phyloP scores from a whole-genome alignment of 257 asterid species.

The Solanum piurae region DNA sequence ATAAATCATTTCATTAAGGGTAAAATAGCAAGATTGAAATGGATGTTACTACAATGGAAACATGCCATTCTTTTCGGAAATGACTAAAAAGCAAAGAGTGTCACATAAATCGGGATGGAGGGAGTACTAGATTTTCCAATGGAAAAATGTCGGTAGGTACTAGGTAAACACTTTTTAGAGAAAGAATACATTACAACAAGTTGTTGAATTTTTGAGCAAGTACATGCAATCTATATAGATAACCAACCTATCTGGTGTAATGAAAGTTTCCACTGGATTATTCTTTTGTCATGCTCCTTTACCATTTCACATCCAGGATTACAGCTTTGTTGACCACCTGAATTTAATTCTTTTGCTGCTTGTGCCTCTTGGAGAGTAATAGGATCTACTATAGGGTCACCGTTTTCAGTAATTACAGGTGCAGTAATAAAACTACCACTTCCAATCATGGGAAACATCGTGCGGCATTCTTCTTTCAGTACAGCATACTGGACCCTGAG shows the following conservation, averaged over 20 bases:
- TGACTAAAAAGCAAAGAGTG: neutral
- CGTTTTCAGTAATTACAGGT: slow-evolving; percentile 78
- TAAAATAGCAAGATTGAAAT: neutral
- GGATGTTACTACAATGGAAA: neutral
- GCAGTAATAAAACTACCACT: slow-evolving; percentile 85
- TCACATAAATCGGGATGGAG: neutral
- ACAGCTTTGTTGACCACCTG: slow-evolving; percentile 12
- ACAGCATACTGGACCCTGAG: slow-evolving; percentile 64
- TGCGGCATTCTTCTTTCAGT: slow-evolving; percentile 70
- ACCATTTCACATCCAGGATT: slow-evolving; percentile 15
- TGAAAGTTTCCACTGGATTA: slow-evolving; percentile 82
- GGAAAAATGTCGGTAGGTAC: neutral
- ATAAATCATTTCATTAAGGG: neutral
- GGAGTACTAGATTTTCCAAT: neutral
- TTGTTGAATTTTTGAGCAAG: neutral
- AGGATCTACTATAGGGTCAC: slow-evolving; percentile 78
- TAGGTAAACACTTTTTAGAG: neutral
- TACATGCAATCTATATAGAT: neutral
- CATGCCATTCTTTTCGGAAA: neutral
- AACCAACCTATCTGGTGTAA: slow-evolving; percentile 91
- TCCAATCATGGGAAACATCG: slow-evolving; percentile 84
- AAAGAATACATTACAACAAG: neutral
- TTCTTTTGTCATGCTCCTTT: slow-evolving; percentile 48
- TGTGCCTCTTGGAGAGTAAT: slow-evolving; percentile 71
- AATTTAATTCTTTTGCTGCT: slow-evolving; percentile 10